These are phyloP conservation scores for Thermoascus crustaceus DNA, from an alignment of 2,329 filamentous ascomycete genomes.

Conservation along the genomic window DNA sequence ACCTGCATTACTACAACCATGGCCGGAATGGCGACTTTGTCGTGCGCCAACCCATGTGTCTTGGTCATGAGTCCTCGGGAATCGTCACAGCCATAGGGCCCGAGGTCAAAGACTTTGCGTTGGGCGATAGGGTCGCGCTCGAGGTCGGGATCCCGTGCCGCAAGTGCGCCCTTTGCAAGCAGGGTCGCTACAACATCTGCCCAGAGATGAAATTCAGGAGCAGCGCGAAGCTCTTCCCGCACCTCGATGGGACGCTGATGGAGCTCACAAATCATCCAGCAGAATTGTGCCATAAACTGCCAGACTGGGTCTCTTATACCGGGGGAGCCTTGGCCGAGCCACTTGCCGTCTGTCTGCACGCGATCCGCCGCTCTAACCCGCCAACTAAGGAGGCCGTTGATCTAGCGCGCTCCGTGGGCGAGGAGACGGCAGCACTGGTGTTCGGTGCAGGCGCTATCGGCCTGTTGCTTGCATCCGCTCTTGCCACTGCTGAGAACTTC, in stretches of 20 bases:
- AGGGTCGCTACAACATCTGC: slow-evolving; percentile 56
- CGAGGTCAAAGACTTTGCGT: slow-evolving; percentile 52
- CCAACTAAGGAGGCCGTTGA: slow-evolving; percentile 27
- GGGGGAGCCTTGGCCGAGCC: slow-evolving; percentile 54
- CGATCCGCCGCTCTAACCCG: slow-evolving; percentile 47
- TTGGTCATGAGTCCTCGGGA: slow-evolving; percentile 71
- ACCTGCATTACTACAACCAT: slow-evolving; percentile 79
- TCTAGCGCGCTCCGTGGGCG: slow-evolving; percentile 33
- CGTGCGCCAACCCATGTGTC: slow-evolving; percentile 71
- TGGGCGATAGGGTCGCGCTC: slow-evolving; percentile 80
- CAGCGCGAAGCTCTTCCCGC: slow-evolving; percentile 53
- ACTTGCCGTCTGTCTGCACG: slow-evolving; percentile 53
- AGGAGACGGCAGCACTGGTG: slow-evolving; percentile 44
- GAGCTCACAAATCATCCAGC: slow-evolving; percentile 55
- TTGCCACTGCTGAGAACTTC: slow-evolving; percentile 47
- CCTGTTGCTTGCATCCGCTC: slow-evolving; percentile 49
- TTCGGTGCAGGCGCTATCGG: slow-evolving; percentile 57
- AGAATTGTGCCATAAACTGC: slow-evolving; percentile 52
- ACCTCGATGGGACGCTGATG: slow-evolving; percentile 57
- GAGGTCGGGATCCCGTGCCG: slow-evolving; percentile 87
- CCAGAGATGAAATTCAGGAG: slow-evolving; percentile 50
- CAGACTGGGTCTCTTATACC: slow-evolving; percentile 44
- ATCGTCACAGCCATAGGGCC: slow-evolving; percentile 64
- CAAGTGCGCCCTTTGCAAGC: slow-evolving; percentile 45
- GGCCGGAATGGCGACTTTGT: slow-evolving; percentile 82